These are phyloP conservation scores for Colletotrichum camelliae DNA, from an alignment of 2,329 filamentous ascomycete genomes.

Conservation along the genomic window DNA sequence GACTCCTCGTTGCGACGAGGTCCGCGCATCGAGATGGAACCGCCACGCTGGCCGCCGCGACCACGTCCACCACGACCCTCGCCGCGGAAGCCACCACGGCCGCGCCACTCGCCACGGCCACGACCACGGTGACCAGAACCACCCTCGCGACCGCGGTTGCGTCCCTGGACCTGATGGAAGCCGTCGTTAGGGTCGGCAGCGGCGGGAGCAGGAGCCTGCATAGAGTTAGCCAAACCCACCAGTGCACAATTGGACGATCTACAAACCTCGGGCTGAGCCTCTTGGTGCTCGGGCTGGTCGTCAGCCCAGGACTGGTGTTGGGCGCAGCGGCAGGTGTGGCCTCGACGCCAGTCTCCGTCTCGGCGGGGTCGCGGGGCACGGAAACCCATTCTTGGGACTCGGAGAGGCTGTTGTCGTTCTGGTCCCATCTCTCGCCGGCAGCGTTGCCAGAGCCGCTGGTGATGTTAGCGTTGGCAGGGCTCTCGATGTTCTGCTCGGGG, in stretches of 20 bases:
- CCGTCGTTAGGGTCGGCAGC: constrained; percentile 62
- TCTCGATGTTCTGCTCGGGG: constrained; percentile 41
- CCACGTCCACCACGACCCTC: constrained; percentile 49
- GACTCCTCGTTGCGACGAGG: constrained; percentile 45
- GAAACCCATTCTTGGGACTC: constrained; percentile 73
- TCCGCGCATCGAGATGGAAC: constrained; percentile 37
- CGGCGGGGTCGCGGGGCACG: constrained; percentile 66
- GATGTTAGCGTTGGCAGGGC: constrained; percentile 56
- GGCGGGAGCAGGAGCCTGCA: constrained; percentile 30
- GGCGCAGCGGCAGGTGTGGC: constrained; percentile 63
- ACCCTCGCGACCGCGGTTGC: constrained; percentile 61
- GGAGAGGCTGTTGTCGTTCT: constrained; percentile 46
- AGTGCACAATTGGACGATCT: no score
- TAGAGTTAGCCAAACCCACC: not conserved
- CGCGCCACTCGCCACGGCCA: constrained; percentile 52
- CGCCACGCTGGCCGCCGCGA: constrained; percentile 40
- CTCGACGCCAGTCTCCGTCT: constrained; percentile 71
- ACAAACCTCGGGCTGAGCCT: constrained; percentile 50
- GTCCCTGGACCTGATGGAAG: constrained; percentile 73
- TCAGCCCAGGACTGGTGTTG: constrained; percentile 81
- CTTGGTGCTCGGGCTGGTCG: constrained; percentile 75
- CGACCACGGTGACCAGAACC: constrained; percentile 44
- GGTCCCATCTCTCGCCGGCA: constrained; percentile 72
- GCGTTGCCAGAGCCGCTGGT: constrained; percentile 61
- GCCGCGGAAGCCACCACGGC: constrained; percentile 55